Evolutionary conservation across 2,329 filamentous ascomycete species (phyloP).

Genomic region (Pseudogymnoascus sp.): DNA sequence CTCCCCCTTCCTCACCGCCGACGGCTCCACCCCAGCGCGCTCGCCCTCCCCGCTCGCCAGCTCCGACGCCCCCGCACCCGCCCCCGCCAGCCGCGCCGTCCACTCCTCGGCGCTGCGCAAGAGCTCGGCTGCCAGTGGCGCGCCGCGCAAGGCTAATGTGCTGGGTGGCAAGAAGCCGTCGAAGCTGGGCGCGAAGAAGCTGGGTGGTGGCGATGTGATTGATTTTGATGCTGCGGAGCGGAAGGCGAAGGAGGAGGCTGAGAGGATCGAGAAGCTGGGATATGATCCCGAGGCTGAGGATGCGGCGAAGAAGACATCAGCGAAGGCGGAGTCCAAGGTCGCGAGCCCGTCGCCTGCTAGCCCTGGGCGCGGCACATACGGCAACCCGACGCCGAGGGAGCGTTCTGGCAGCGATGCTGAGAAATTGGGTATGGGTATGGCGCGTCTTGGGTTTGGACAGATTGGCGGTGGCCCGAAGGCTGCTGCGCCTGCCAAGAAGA

Average conservation of each 20-base stretch:
- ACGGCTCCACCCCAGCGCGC: constrained; percentile 63
- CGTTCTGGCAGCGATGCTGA: constrained; percentile 74
- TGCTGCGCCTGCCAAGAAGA: constrained; percentile 60
- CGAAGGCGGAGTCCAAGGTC: constrained; percentile 41
- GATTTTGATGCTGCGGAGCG: constrained; percentile 97
- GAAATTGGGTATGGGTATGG: constrained; percentile 80
- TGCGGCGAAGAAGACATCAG: constrained; percentile 36
- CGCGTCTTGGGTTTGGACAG: constrained; percentile 80
- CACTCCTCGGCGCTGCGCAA: constrained; percentile 79
- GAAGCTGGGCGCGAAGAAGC: constrained; percentile 91
- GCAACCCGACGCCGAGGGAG: constrained; percentile 48
- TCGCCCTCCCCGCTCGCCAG: constrained; percentile 75
- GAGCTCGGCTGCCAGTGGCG: constrained; percentile 48
- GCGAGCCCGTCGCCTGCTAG: constrained; percentile 67
- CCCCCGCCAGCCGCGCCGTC: constrained; percentile 62
- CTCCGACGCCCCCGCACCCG: constrained; percentile 46
- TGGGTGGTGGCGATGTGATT: constrained; percentile 61
- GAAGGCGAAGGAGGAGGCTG: constrained; percentile 94
- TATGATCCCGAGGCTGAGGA: constrained; percentile 87
- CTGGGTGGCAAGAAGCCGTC: constrained; percentile 72
- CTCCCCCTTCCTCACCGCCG: constrained; percentile 82
- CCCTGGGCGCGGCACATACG: constrained; percentile 54
- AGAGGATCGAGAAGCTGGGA: constrained; percentile 88
- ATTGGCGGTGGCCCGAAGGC: constrained; percentile 56
- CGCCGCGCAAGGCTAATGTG: constrained; percentile 75